Percentiles rank a stretch among this genome's conserved stretches.
Evolutionary conservation across 768 basidiomycete genomes (phyloP).

Genomic region (Amanita rimosa): DNA sequence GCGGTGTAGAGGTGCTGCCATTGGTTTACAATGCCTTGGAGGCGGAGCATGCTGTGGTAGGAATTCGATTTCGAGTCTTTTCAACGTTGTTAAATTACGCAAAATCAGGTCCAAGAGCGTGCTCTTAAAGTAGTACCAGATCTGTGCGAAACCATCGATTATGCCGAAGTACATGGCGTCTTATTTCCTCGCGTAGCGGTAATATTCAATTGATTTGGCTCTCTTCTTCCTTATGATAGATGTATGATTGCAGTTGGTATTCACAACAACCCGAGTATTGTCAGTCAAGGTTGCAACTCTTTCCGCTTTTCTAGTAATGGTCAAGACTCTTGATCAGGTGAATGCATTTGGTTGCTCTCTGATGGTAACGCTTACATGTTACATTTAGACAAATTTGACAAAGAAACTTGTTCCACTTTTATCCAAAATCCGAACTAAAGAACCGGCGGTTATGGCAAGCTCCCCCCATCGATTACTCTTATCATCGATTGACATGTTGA

Average conservation of each 20-base stretch:
- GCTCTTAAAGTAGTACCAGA: slow-evolving; percentile 77
- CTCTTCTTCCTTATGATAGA: not conserved
- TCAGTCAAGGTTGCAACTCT: slow-evolving; percentile 88
- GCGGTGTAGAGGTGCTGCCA: slow-evolving; percentile 74
- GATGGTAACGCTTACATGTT: not conserved
- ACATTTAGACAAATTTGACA: slow-evolving; percentile 63
- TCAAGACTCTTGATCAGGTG: slow-evolving; percentile 84
- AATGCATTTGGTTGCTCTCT: slow-evolving; percentile 5
- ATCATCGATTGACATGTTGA: not conserved
- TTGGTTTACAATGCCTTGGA: slow-evolving; percentile 94
- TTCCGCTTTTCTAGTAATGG: slow-evolving; percentile 74
- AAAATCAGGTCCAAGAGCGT: slow-evolving; percentile 74
- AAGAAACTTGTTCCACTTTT: slow-evolving; percentile 93
- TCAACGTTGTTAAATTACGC: slow-evolving; percentile 3
- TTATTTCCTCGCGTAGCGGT: slow-evolving; percentile 92
- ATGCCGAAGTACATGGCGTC: slow-evolving; percentile 85
- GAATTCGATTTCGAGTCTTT: slow-evolving; percentile 10
- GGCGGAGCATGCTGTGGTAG: slow-evolving; percentile 79
- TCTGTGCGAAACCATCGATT: slow-evolving; percentile 89
- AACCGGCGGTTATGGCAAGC: slow-evolving; percentile 85
- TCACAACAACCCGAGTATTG: slow-evolving; percentile 83
- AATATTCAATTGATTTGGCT: slow-evolving; percentile 16
- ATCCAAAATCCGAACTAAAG: slow-evolving; percentile 92
- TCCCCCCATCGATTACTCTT: slow-evolving; percentile 1
- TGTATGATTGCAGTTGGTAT: slow-evolving; percentile 54